phyloP scores from a whole-genome alignment of 208 protist genomes.

The Crithidia acanthocephali region DNA sequence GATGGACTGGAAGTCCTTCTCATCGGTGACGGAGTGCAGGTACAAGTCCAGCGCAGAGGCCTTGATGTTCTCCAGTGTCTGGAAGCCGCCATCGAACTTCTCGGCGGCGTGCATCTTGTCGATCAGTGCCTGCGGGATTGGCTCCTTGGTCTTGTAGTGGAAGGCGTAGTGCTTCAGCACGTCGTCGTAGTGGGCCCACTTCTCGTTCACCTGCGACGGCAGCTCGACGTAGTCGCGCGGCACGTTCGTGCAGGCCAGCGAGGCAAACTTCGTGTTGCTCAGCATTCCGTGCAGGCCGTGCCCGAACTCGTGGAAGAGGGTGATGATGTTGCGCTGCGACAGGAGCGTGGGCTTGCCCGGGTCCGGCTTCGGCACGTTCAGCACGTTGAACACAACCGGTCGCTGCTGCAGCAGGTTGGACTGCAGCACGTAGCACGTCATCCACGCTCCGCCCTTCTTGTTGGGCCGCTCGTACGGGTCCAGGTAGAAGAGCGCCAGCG shows the following conservation, averaged over 20 bases:
- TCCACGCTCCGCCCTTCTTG: conserved; percentile 66
- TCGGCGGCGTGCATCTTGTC: conserved; percentile 50
- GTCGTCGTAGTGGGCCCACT: conserved; percentile 61
- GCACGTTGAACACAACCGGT: conserved; percentile 55
- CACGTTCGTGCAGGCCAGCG: conserved; percentile 63
- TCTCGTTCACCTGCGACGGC: conserved; percentile 85
- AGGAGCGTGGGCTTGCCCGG: conserved; percentile 63
- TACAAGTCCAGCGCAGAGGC: conserved; percentile 59
- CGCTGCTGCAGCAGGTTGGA: conserved; percentile 35
- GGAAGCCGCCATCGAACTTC: conserved; percentile 45
- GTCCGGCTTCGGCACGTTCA: conserved; percentile 62
- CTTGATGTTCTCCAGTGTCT: conserved; percentile 63
- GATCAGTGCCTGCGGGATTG: conserved; percentile 50
- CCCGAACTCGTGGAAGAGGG: conserved; percentile 72
- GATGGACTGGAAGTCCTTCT: conserved; percentile 33
- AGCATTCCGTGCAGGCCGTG: conserved; percentile 83
- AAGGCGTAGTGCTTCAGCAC: conserved; percentile 63
- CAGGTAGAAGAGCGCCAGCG: conserved; percentile 53
- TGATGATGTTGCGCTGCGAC: conserved; percentile 60
- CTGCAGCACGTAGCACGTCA: conserved; percentile 57
- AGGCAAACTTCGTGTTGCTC: conserved; percentile 38
- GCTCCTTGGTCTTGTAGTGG: conserved; percentile 67
- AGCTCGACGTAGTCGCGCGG: conserved; percentile 84
- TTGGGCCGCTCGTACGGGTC: conserved; percentile 57
- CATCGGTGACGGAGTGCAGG: conserved; percentile 54